phyloP scores from a whole-genome alignment of 1,284 basidiomycete species.

The Malassezia slooffiae region DNA sequence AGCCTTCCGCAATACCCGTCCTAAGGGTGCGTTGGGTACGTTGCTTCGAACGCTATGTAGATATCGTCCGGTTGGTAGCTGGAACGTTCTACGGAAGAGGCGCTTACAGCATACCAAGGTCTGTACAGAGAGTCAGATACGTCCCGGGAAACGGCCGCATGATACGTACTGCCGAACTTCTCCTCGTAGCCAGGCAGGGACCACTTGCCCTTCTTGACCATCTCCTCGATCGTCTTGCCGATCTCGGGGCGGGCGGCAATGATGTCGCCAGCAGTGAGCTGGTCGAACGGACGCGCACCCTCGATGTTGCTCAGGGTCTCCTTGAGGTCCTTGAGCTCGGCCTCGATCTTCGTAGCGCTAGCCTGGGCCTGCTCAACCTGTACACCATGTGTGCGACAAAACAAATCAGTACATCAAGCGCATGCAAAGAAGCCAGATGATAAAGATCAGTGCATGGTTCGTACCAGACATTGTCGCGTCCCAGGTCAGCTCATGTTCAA shows the following conservation, averaged over 20 bases:
- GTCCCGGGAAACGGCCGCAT: not conserved
- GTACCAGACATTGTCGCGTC: not conserved
- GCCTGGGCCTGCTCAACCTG: conserved; percentile 83
- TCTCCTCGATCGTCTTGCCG: conserved; percentile 80
- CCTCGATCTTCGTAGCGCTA: conserved; percentile 79
- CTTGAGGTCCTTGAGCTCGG: conserved; percentile 84
- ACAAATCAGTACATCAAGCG: not conserved
- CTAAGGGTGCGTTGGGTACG: no score
- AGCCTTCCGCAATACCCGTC: no score
- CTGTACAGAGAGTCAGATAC: conserved; percentile 1
- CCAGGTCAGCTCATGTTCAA: not conserved
- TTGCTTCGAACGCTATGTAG: no score
- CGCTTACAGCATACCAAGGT: conserved; percentile 4
- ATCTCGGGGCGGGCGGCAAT: conserved; percentile 86
- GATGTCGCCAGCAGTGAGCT: conserved; percentile 86
- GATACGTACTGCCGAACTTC: conserved; percentile 43
- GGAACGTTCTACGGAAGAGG: no score
- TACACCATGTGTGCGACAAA: not conserved
- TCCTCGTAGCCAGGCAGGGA: conserved; percentile 55
- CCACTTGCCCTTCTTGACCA: conserved; percentile 99
- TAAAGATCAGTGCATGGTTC: not conserved
- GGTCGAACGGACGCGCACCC: conserved; percentile 92
- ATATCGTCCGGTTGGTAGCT: no score
- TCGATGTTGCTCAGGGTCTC: conserved; percentile 93
- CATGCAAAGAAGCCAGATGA: not conserved